These are phyloP conservation scores for Phytophthora lateralis DNA, from an alignment of 352 stramenopile species.

Conservation along the genomic window DNA sequence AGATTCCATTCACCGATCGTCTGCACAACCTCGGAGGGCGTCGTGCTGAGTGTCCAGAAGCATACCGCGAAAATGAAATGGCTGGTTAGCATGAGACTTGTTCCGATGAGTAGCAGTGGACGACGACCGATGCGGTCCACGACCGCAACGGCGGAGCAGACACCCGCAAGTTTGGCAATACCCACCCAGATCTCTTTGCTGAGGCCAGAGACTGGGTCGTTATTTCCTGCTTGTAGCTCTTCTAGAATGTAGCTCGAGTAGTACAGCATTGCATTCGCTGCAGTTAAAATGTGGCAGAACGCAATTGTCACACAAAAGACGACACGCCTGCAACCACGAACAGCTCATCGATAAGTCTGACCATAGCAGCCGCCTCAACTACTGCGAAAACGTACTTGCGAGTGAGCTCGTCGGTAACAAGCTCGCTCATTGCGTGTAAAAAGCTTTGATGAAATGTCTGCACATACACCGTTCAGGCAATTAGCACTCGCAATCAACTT, in stretches of 20 bases:
- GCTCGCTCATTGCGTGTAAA: constrained; percentile 39
- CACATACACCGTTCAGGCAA: background rate
- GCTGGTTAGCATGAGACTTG: constrained; percentile 50
- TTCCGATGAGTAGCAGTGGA: constrained; percentile 61
- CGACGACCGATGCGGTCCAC: constrained; percentile 69
- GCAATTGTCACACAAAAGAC: constrained; percentile 63
- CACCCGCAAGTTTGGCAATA: constrained; percentile 65
- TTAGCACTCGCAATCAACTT: background rate
- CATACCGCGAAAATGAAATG: constrained; percentile 59
- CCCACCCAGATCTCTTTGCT: constrained; percentile 69
- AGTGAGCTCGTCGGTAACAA: constrained; percentile 41
- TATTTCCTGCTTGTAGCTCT: constrained; percentile 35
- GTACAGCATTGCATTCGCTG: constrained; percentile 81
- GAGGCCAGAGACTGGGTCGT: constrained; percentile 23
- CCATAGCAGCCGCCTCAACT: background rate
- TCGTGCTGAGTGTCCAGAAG: constrained; percentile 49
- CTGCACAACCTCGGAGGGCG: constrained; percentile 29
- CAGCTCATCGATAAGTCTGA: background rate
- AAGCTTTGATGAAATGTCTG: constrained; percentile 46
- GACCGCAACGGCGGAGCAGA: constrained; percentile 57
- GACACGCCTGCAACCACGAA: constrained; percentile 41
- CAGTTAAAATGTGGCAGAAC: constrained; percentile 68
- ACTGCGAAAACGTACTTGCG: constrained; percentile 37
- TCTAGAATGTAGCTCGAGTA: constrained; percentile 80
- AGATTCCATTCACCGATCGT: constrained; percentile 64